Conservation (phyloP, 495 filamentous ascomycete species). For the Tuber microsphaerosporum region DNA sequence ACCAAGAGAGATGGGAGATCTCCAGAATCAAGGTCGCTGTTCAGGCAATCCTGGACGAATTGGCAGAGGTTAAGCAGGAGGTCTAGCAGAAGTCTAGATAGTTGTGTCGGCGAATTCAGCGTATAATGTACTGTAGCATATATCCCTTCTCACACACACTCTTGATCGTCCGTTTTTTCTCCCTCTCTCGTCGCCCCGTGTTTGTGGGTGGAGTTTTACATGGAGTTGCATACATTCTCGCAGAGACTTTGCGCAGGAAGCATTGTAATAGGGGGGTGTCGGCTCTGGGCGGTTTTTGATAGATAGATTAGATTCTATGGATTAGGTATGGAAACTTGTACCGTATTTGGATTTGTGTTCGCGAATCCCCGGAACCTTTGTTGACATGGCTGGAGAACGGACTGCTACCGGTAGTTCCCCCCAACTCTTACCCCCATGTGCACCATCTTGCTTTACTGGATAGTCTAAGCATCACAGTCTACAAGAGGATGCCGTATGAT, state of each 20-base stretch:
- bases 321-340: not conserved
- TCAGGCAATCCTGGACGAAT: not conserved
- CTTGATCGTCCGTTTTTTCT: not conserved
- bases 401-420: not conserved
- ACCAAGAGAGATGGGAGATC: conserved; percentile 11
- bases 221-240: not conserved
- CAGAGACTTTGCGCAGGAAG: not conserved
- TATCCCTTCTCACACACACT: not conserved
- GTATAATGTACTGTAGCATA: conserved; percentile 2
- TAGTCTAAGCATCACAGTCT: not conserved
- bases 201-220: not conserved
- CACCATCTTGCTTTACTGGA: not conserved
- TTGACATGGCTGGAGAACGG: not conserved
- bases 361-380: not conserved
- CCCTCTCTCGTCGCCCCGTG: not conserved
- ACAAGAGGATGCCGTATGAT: not conserved
- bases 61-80: not conserved
- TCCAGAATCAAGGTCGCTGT: not conserved
- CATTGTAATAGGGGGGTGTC: not conserved
- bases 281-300: not conserved
- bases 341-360: not conserved
- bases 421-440: not conserved
- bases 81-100: not conserved
- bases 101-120: not conserved
- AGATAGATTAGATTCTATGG: not conserved